Percentiles rank a stretch among this genome's conserved stretches.
These are phyloP conservation scores for Auriscalpium microsporum DNA, from an alignment of 768 basidiomycete genomes.

Conservation along the genomic window DNA sequence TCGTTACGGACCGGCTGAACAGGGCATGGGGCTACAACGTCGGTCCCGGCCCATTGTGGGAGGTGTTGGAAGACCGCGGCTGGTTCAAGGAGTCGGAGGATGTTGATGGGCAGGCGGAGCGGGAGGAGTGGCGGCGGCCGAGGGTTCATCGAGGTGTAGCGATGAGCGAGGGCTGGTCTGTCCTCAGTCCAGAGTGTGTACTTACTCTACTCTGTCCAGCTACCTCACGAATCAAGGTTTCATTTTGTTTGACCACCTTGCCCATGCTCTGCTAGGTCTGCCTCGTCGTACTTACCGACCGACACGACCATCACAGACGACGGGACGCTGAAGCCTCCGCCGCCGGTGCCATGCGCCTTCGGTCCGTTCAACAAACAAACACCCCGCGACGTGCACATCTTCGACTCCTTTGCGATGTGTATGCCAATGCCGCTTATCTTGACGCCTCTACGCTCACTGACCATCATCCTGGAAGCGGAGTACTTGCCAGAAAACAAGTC, in stretches of 20 bases:
- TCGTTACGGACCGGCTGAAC: conserved; percentile 47
- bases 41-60: conserved; percentile 72
- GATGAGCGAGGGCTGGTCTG: conserved; percentile 36
- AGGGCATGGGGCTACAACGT: conserved; percentile 70
- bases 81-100: conserved; percentile 62
- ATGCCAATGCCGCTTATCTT: conserved; percentile 15
- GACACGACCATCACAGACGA: conserved; percentile 37
- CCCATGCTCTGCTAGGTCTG: conserved; percentile 33
- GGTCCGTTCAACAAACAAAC: conserved; percentile 55
- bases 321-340: conserved; percentile 43
- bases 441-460: neutral
- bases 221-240: neutral
- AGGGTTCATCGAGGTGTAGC: conserved; percentile 42
- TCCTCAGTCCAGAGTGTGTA: conserved; percentile 43
- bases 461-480: conserved; percentile 37
- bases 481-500: conserved; percentile 50
- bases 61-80: conserved; percentile 65
- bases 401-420: conserved; percentile 56
- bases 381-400: conserved; percentile 39
- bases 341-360: conserved; percentile 52
- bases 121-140: conserved; percentile 48
- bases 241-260: too few species aligned
- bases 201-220: neutral
- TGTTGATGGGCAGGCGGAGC: conserved; percentile 22
- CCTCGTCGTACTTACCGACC: conserved; percentile 50